Base-by-base conservation (phyloP, 441 rosid species). In the Adansonia madagascariensis region DNA sequence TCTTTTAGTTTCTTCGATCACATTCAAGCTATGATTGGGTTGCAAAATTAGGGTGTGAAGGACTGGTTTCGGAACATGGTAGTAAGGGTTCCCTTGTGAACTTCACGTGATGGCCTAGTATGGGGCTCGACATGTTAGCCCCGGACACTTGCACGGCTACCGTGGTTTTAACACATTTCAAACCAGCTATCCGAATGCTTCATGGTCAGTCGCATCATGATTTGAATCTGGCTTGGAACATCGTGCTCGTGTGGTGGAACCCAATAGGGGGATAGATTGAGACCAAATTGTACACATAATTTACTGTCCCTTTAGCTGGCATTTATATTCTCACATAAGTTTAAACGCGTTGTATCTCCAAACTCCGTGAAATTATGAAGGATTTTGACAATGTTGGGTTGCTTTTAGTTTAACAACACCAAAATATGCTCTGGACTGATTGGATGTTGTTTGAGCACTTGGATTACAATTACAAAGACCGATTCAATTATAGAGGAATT, bases 101-200 rank as follows among this genome's bases (percentile, higher is more conserved):
- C 80, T 82, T 82, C 87, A 85, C 81, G 85, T 84, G 89, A 77
- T 39, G 69, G 69, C 50, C 56, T 47, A 49, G 35, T 57, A 74
- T 83, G 82, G 11, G 81, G 55, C 17, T 61, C 44, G 71, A 47
- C 74, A 53, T 73, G 79, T 31, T 57, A 59, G 57, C 61, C 67
- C 63, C n/a, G 11, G 15, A 11, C 74, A 63, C 71, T 52, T 44
- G 80, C 78, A n/a, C 27, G 75, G 57, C 44, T 9, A 11, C 35
- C 65, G 27, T 62, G 78, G 82, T 56, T 71, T 65, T 49, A 61
- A 14, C 71, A 75, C 50, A 74, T 53, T 70, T 80, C 74, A 70
- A 77, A 76, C 77, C 80, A 75, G 65, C 52, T 9, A 53, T 49
- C 2, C 74, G 6, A 76, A n/a, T 67, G 43, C 52, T 69, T 65